Conservation (phyloP, 2,329 filamentous ascomycete species). For the Lachnellula occidentalis region DNA sequence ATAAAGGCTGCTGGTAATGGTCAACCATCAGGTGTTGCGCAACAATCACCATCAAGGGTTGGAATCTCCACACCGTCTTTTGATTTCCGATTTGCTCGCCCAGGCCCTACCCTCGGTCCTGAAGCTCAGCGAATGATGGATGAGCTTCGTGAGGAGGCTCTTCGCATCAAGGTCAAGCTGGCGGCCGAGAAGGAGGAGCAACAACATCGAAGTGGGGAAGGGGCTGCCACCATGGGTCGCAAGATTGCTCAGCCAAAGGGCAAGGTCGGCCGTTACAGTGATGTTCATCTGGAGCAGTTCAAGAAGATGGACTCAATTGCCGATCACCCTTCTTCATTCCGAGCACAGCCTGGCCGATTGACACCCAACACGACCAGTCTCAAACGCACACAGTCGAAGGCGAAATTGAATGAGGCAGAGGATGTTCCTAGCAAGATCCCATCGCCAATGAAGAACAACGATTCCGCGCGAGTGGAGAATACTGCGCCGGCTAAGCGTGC, state of each 20-base stretch:
- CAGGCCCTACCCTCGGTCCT: slow-evolving; percentile 52
- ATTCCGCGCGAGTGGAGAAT: slow-evolving; percentile 26
- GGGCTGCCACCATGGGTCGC: slow-evolving; percentile 45
- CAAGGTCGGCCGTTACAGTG: slow-evolving; percentile 73
- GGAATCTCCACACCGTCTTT: slow-evolving; percentile 53
- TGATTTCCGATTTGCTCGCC: slow-evolving; percentile 56
- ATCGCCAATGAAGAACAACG: slow-evolving; percentile 4
- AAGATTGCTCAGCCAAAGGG: slow-evolving; percentile 77
- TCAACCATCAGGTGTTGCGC: slow-evolving; percentile 38
- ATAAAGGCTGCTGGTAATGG: slow-evolving; percentile 42
- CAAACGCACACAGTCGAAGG: slow-evolving; percentile 53
- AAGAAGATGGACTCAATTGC: slow-evolving; percentile 98
- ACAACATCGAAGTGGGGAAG: slow-evolving; percentile 38
- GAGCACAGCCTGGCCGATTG: slow-evolving; percentile 49
- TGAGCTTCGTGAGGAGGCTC: slow-evolving; percentile 67
- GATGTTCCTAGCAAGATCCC: slow-evolving; percentile 36
- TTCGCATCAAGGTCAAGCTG: slow-evolving; percentile 65
- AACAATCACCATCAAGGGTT: slow-evolving; percentile 60
- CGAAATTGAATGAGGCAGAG: slow-evolving; percentile 57
- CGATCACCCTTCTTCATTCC: slow-evolving; percentile 74
- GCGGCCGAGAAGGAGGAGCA: slow-evolving; percentile 55
- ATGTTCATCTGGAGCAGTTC: slow-evolving; percentile 81
- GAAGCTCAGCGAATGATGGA: slow-evolving; percentile 57
- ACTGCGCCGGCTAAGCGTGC: slow-evolving; percentile 60
- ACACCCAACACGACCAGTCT: slow-evolving; percentile 43